Evolutionary conservation across 148 eudicot species (phyloP).

Genomic region (Vaccinium darrowii): DNA sequence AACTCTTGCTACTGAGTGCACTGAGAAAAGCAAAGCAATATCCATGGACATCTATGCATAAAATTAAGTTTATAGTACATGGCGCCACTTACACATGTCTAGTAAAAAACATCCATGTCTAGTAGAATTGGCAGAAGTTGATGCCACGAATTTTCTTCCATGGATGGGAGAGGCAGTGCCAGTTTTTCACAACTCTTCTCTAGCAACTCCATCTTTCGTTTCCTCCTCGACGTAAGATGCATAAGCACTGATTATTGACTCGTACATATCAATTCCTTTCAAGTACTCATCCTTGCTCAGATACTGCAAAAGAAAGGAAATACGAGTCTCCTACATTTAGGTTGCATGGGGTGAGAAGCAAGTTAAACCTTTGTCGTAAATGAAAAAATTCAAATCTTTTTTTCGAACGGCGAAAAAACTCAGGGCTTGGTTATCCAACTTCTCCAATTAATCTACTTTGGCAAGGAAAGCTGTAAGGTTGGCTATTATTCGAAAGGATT

Average conservation of each 20-base stretch:
- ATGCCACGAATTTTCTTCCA: neutral
- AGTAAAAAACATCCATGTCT: neutral
- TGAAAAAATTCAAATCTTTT: neutral
- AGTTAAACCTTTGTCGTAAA: neutral
- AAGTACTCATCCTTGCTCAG: conserved; percentile 63
- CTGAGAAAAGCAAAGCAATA: conserved; percentile 4
- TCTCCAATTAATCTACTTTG: neutral
- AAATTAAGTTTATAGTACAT: neutral
- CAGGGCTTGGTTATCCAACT: neutral
- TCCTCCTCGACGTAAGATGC: conserved; percentile 49
- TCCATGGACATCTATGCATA: neutral
- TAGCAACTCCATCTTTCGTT: conserved; percentile 31
- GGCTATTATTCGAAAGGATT: neutral
- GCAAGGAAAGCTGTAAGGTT: neutral
- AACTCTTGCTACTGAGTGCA: neutral
- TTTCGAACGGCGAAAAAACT: neutral
- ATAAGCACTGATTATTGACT: conserved; percentile 62
- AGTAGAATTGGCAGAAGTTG: conserved; percentile 1
- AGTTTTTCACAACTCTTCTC: conserved; percentile 56
- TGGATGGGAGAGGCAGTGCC: neutral
- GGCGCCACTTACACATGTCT: neutral
- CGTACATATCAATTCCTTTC: conserved; percentile 62
- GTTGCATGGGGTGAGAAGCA: neutral
- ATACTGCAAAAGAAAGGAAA: conserved; percentile 46
- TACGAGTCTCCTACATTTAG: conserved; percentile 6